Evolutionary conservation across 148 eudicot species (phyloP).

Genomic region (Mesembryanthemum crystallinum): DNA sequence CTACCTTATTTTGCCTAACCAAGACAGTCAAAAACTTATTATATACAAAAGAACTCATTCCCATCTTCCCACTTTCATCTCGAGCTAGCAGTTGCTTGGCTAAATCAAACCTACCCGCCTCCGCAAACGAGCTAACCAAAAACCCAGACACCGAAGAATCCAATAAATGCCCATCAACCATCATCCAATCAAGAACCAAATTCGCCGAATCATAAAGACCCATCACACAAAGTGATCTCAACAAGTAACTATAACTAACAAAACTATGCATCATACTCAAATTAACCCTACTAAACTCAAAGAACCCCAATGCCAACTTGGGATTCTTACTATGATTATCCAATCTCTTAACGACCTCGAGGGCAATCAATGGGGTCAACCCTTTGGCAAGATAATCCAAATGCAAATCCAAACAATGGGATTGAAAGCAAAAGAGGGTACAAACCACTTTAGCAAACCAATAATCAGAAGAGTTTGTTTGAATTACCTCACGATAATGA

Average conservation of each 20-base stretch:
- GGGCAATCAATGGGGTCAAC: slow-evolving; percentile 51
- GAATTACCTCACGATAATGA: slow-evolving; percentile 18
- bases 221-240: slow-evolving; percentile 56
- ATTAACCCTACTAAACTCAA: slow-evolving; percentile 43
- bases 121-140: slow-evolving; percentile 47
- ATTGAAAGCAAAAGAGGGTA: slow-evolving; percentile 47
- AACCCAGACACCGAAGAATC: slow-evolving; percentile 36
- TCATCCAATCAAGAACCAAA: slow-evolving; percentile 59
- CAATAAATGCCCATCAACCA: slow-evolving; percentile 50
- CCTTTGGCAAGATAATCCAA: slow-evolving; percentile 46
- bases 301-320: slow-evolving; percentile 58
- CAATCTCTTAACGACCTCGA: slow-evolving; percentile 45
- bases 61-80: slow-evolving; percentile 33
- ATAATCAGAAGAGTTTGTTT: slow-evolving; percentile 13
- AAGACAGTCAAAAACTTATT: slow-evolving; percentile 57
- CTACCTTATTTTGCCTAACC: slow-evolving; percentile 46
- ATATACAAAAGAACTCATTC: slow-evolving; percentile 43
- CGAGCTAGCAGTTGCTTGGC: slow-evolving; percentile 45
- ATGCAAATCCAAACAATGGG: slow-evolving; percentile 32
- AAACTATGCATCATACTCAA: slow-evolving; percentile 49
- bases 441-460: slow-evolving; percentile 80
- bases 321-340: slow-evolving; percentile 38
- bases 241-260: slow-evolving; percentile 46
- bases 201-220: slow-evolving; percentile 52
- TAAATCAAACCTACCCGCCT: slow-evolving; percentile 45